A percentile compares a stretch with the other conserved stretches of the same genome.
Evolutionary conservation across 176 grass and related monocot species (phyloP).

Genomic region (Triticum aestivum): DNA sequence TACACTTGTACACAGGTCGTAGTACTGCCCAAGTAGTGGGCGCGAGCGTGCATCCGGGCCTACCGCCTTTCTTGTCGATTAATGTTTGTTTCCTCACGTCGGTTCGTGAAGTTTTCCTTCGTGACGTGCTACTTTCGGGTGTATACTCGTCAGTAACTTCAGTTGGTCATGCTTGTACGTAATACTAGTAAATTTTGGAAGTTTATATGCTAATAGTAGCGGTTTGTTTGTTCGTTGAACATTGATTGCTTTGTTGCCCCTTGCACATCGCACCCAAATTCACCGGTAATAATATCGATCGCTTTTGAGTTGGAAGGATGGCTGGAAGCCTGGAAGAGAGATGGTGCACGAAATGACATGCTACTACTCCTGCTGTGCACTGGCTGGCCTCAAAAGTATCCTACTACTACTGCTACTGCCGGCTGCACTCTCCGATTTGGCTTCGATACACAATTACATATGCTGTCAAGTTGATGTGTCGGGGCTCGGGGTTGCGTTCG

Average conservation of each 20-base stretch:
- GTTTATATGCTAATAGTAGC: neutral
- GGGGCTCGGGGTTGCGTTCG: slow-evolving; percentile 22
- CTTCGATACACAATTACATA: neutral
- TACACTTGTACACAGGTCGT: neutral
- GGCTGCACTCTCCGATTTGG: slow-evolving; percentile 19
- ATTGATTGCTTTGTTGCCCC: neutral
- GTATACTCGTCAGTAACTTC: no score
- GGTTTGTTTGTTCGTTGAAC: slow-evolving; percentile 18
- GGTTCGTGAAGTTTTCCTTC: slow-evolving; percentile 10
- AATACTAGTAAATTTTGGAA: no score
- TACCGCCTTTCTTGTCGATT: slow-evolving; percentile 32
- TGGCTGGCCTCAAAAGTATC: no score
- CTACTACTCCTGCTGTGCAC: neutral
- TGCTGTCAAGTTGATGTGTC: slow-evolving; percentile 21
- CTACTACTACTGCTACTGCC: neutral
- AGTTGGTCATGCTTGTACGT: neutral
- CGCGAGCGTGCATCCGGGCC: slow-evolving; percentile 31
- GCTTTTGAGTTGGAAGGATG: neutral
- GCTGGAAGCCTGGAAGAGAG: neutral
- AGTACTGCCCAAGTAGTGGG: slow-evolving; percentile 29
- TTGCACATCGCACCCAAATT: neutral
- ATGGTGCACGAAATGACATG: slow-evolving; percentile 37
- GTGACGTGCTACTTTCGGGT: neutral
- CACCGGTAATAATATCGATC: slow-evolving; percentile 4
- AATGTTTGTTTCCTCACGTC: slow-evolving; percentile 38